These are phyloP conservation scores for Pisolithus thermaeus DNA, from an alignment of 1,284 basidiomycete genomes.

Conservation along the genomic window DNA sequence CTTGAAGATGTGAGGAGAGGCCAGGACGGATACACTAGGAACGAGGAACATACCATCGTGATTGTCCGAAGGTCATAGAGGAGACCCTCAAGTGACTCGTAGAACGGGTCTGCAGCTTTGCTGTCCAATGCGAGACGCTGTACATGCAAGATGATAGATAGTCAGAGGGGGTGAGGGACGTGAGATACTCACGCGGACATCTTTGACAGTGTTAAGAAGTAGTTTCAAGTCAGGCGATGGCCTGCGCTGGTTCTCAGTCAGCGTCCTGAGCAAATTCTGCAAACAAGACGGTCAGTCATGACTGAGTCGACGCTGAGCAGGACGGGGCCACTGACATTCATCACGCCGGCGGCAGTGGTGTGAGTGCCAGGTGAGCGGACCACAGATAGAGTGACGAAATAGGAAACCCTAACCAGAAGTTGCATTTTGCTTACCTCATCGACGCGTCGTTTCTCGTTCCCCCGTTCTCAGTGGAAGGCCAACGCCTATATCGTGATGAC, in stretches of 20 bases:
- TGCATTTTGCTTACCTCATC: not conserved
- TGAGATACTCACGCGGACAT: slow-evolving; percentile 56
- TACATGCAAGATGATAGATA: slow-evolving; percentile 11
- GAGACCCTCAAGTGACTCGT: slow-evolving; percentile 85
- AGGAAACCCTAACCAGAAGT: not conserved
- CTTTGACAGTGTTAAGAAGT: slow-evolving; percentile 69
- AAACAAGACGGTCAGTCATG: slow-evolving; percentile 52
- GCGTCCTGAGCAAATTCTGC: slow-evolving; percentile 76
- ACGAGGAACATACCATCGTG: slow-evolving; percentile 49
- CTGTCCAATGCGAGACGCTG: slow-evolving; percentile 58
- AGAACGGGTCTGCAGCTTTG: slow-evolving; percentile 84
- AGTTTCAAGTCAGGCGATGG: slow-evolving; percentile 60
- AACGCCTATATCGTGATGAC: slow-evolving; percentile 1
- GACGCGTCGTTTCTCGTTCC: not conserved
- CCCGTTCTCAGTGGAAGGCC: not conserved
- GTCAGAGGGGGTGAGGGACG: not conserved
- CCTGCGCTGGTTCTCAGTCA: slow-evolving; percentile 63
- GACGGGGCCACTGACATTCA: slow-evolving; percentile 43
- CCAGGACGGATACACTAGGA: slow-evolving; percentile 3
- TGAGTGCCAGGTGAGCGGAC: not conserved
- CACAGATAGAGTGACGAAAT: not conserved
- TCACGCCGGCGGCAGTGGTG: slow-evolving; percentile 38
- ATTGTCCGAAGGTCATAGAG: slow-evolving; percentile 76
- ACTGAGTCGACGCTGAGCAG: slow-evolving; percentile 73
- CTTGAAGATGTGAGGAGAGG: slow-evolving; percentile 35